phyloP scores from a whole-genome alignment of 768 basidiomycete species.

The Tricholoma sp. region DNA sequence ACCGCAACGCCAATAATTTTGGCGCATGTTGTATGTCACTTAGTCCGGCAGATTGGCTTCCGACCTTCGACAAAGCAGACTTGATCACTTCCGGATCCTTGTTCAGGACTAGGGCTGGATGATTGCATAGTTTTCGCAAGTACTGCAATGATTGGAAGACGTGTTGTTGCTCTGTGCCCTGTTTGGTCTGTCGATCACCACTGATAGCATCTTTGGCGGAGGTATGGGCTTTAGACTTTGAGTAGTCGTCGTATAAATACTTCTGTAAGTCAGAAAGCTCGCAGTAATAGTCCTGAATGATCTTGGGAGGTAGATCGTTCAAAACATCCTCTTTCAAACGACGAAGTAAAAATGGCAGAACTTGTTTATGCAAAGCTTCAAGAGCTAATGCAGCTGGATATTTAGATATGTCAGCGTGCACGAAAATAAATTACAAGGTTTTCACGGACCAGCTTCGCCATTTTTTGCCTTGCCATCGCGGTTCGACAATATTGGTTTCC shows the following conservation, averaged over 20 bases:
- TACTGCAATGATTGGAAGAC: conserved; percentile 98
- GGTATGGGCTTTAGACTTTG: conserved; percentile 65
- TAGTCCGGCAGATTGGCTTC: conserved; percentile 41
- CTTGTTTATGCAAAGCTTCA: conserved; percentile 97
- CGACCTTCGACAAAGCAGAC: conserved; percentile 52
- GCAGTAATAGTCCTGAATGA: conserved; percentile 99
- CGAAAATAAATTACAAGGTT: neutral
- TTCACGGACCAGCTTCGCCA: conserved; percentile 79
- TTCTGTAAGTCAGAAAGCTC: conserved; percentile 95
- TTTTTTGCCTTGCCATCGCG: conserved; percentile 94
- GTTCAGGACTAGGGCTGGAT: conserved; percentile 89
- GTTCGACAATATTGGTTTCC: conserved; percentile 92
- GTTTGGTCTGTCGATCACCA: conserved; percentile 30
- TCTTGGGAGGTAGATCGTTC: conserved; percentile 94
- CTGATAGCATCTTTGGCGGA: conserved; percentile 65
- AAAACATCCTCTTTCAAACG: conserved; percentile 97
- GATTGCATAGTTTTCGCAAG: conserved; percentile 95
- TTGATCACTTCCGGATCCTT: conserved; percentile 55
- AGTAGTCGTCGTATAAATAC: conserved; percentile 90
- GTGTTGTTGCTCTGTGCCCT: conserved; percentile 64
- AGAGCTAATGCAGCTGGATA: conserved; percentile 81
- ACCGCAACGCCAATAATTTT: conserved; percentile 89
- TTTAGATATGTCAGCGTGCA: neutral
- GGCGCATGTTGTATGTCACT: conserved; percentile 89
- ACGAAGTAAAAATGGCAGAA: conserved; percentile 94